Evolutionary conservation across 345 rosid species (phyloP).

Genomic region (Tarenaya hassleriana): DNA sequence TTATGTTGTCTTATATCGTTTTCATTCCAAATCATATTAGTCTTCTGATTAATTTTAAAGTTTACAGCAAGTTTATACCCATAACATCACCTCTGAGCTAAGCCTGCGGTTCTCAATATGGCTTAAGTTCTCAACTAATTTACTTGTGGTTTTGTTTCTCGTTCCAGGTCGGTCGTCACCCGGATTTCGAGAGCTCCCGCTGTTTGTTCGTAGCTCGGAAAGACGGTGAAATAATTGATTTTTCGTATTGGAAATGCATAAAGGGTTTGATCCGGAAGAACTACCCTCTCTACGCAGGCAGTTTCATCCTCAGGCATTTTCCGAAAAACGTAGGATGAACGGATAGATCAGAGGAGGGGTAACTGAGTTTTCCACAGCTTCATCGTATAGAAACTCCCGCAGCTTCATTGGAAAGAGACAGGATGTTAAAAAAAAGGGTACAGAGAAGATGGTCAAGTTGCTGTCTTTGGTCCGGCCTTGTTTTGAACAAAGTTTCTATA

Average conservation of each 20-base stretch:
- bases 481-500: too few relatives aligned
- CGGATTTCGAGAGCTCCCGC: conserved; percentile 66
- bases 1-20: too few relatives aligned
- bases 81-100: not conserved
- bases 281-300: conserved; percentile 84
- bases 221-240: conserved; percentile 71
- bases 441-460: too few relatives aligned
- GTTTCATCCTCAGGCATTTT: conserved; percentile 87
- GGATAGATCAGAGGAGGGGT: too few relatives aligned
- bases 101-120: not conserved
- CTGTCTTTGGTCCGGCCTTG: too few relatives aligned
- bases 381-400: too few relatives aligned
- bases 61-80: too few relatives aligned
- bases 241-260: conserved; percentile 98
- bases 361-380: too few relatives aligned
- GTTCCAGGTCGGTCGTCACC: conserved; percentile 75
- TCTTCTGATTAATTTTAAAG: too few relatives aligned
- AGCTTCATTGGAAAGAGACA: too few relatives aligned
- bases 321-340: conserved; percentile 42
- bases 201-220: conserved; percentile 81
- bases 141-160: not conserved
- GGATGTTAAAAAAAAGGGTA: too few relatives aligned
- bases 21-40: too few relatives aligned
- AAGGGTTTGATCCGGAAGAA: conserved; percentile 84
- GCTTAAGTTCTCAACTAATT: not conserved